Conservation (phyloP, 2,329 filamentous ascomycete species). For the Cladosporium cucumerinum region DNA sequence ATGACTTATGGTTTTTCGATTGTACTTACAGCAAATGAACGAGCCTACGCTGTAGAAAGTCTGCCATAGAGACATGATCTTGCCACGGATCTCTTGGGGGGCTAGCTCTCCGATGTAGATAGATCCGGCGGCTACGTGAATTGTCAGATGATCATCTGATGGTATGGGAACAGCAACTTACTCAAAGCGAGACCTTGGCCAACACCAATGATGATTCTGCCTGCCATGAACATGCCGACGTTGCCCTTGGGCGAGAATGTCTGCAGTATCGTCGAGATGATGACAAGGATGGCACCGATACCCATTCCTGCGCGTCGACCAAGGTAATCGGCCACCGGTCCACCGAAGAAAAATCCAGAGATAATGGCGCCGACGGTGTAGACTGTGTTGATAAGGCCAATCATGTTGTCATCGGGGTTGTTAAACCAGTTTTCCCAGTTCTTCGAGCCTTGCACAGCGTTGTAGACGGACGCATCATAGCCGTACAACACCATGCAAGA, state of each 20-base stretch:
- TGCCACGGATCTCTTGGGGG: slow-evolving; percentile 61
- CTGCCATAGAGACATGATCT: slow-evolving; percentile 69
- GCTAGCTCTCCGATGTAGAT: slow-evolving; percentile 70
- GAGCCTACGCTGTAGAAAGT: slow-evolving; percentile 64
- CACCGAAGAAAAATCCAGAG: slow-evolving; percentile 66
- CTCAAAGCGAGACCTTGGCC: slow-evolving; percentile 66
- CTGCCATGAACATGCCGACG: slow-evolving; percentile 65
- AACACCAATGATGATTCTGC: slow-evolving; percentile 65
- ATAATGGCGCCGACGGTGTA: slow-evolving; percentile 70
- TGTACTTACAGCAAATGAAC: slow-evolving; percentile 46
- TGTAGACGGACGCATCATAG: slow-evolving; percentile 72
- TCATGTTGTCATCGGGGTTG: slow-evolving; percentile 43
- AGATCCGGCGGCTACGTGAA: slow-evolving; percentile 49
- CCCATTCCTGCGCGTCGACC: slow-evolving; percentile 62
- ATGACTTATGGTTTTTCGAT: neutral
- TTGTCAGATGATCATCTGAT: neutral
- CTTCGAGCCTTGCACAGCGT: slow-evolving; percentile 64
- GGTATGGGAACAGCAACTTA: slow-evolving; percentile 30
- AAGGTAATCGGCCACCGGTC: slow-evolving; percentile 48
- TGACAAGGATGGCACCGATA: slow-evolving; percentile 60
- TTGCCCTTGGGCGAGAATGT: slow-evolving; percentile 59
- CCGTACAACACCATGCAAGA: slow-evolving; percentile 74
- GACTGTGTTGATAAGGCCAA: slow-evolving; percentile 62
- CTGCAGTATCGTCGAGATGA: slow-evolving; percentile 67
- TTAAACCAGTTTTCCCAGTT: slow-evolving; percentile 66